phyloP scores from a whole-genome alignment of 257 asterid species.

The Prunella vulgaris region DNA sequence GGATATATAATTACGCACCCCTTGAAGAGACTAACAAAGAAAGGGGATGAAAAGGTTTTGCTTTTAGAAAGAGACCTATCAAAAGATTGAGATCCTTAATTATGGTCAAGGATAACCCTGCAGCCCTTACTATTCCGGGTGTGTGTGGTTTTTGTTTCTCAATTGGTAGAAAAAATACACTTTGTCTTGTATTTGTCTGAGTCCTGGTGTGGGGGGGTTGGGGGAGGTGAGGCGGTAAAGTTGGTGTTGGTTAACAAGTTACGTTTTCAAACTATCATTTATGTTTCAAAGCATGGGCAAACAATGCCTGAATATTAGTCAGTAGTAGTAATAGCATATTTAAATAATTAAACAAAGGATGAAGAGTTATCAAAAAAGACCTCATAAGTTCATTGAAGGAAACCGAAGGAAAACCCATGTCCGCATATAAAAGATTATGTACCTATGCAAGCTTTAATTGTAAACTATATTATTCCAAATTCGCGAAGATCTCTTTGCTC shows the following conservation, averaged over 20 bases:
- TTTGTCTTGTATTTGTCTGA: background rate
- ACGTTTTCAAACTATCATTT: background rate
- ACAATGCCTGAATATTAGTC: background rate
- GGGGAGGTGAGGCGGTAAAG: background rate
- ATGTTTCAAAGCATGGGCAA: background rate
- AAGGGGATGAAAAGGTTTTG: background rate
- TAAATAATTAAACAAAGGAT: background rate
- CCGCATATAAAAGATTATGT: background rate
- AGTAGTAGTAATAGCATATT: background rate
- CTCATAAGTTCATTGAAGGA: background rate
- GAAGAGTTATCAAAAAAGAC: background rate
- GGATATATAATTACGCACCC: background rate
- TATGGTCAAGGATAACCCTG: background rate
- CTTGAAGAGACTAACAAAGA: background rate
- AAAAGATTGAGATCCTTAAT: background rate
- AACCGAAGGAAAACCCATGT: background rate
- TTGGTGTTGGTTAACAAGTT: background rate
- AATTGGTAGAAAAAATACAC: background rate
- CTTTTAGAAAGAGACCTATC: background rate
- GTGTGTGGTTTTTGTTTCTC: background rate
- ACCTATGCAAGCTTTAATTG: background rate
- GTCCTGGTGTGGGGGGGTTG: background rate
- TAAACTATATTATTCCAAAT: background rate
- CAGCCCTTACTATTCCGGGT: background rate
- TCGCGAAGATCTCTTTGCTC: background rate